Evolutionary conservation across 2,329 filamentous ascomycete species (phyloP).

Genomic region (Scytalidium sp.): DNA sequence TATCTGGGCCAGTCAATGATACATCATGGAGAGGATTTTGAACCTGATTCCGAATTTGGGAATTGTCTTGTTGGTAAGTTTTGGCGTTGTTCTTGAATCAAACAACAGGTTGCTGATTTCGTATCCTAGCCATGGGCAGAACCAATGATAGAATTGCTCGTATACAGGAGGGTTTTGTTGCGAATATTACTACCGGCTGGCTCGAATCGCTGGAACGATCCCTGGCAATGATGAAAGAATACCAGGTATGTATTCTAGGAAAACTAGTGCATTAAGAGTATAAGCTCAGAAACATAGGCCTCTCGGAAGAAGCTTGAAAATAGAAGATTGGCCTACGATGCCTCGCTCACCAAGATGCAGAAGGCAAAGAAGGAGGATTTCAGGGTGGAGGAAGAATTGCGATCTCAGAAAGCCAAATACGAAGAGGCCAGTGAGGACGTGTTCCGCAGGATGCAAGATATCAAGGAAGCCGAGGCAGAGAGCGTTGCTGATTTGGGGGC

Average conservation of each 20-base stretch:
- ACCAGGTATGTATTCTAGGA: constrained; percentile 65
- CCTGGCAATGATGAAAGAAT: constrained; percentile 94
- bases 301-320: constrained; percentile 93
- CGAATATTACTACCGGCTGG: constrained; percentile 78
- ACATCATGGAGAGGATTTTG: constrained; percentile 87
- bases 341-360: constrained; percentile 84
- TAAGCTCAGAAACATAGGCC: constrained; percentile 40
- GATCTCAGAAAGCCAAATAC: constrained; percentile 89
- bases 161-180: constrained; percentile 79
- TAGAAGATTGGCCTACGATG: constrained; percentile 85
- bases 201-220: constrained; percentile 88
- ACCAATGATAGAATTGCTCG: constrained; percentile 86
- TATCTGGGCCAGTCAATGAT: constrained; percentile 85
- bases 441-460: constrained; percentile 88
- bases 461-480: constrained; percentile 87
- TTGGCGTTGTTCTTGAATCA: constrained; percentile 5
- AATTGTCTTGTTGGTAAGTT: constrained; percentile 71
- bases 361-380: constrained; percentile 95
- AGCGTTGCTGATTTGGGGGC: constrained; percentile 74
- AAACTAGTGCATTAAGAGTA: background rate
- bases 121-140: constrained; percentile 65
- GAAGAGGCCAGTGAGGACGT: constrained; percentile 95
- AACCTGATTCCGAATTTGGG: constrained; percentile 85
- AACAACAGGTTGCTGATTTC: constrained; percentile 13
- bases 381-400: constrained; percentile 86